Base-by-base conservation (phyloP, 2,329 filamentous ascomycete genomes). In the Thielaviopsis punctulata region DNA sequence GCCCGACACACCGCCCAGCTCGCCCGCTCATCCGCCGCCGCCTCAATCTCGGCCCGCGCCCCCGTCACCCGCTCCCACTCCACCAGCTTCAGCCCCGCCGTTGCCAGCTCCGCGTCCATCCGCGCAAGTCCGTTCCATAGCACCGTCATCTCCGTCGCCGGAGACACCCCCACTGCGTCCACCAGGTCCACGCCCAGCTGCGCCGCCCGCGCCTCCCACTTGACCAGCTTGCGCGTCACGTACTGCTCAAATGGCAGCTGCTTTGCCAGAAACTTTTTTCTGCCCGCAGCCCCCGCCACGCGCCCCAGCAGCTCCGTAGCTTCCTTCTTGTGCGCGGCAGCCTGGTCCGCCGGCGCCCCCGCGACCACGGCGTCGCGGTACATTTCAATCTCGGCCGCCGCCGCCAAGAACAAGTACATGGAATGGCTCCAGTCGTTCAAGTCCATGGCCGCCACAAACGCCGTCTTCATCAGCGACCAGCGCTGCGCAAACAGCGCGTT, bases 241-340 rank as follows among this genome's bases (percentile, higher is more conserved):
- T 93, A 95, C 3, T 83, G 71, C 63, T 98, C 92, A 57, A 98
- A 88, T 0, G 92, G 92, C 10, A 96, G 71, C 60, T 93, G 86
- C 21, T 83, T 79, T 0, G 86, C 84, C 83, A 96, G 86, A 64
- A 98, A 86, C 41, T 79, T 80, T 68, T 94, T 95, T 67, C 85
- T 88, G 39, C 89, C 89, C 0, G 84, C 82, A 48, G 86, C 73
- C 0, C 77, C 73, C 0, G 85, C 82, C 0, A 83, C 85, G 60
- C 81, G 84, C 41, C 77, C 73, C 57, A 95, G 71, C 48, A 83
- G 75, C 52, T 84, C 76, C 49, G 82, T 79, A 0, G 88, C 84
- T 56, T 75, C 73, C 52, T 69, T 66, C 58, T 82, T 84, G 58
- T 82, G 74, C 44, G 67, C 63, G 9, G 68, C 65, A 0, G 80